Evolutionary conservation across 1,139 yeast genomes (phyloP).

Genomic region (Protomyces lactucae-debilis): DNA sequence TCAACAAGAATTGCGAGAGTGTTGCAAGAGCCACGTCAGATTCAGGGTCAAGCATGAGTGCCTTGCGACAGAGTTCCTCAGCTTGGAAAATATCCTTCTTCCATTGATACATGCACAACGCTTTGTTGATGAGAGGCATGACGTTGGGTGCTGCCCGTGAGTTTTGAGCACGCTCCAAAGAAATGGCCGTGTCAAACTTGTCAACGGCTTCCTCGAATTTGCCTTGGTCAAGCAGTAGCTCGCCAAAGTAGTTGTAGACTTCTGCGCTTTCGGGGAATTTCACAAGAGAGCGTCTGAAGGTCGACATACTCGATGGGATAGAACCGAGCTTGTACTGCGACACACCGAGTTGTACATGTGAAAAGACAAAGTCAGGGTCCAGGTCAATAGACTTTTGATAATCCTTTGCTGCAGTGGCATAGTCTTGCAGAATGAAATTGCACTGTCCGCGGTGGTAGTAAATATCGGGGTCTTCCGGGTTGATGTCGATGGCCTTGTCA

Average conservation of each 20-base stretch:
- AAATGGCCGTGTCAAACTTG: constrained; percentile 82
- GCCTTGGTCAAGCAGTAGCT: constrained; percentile 78
- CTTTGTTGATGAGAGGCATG: constrained; percentile 85
- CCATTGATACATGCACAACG: constrained; percentile 49
- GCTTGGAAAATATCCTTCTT: constrained; percentile 49
- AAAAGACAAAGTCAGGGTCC: constrained; percentile 72
- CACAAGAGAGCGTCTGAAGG: constrained; percentile 68
- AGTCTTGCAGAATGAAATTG: constrained; percentile 72
- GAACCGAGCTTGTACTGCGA: constrained; percentile 79
- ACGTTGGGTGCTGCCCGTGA: constrained; percentile 64
- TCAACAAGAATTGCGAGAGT: constrained; percentile 84
- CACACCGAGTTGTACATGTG: constrained; percentile 91
- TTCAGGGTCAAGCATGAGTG: constrained; percentile 72
- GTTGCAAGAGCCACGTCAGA: constrained; percentile 85
- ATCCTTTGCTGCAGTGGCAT: constrained; percentile 65
- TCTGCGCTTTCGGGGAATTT: constrained; percentile 84
- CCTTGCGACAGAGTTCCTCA: constrained; percentile 63
- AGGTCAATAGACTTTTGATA: constrained; percentile 71
- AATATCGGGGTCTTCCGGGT: constrained; percentile 71
- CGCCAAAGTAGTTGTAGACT: constrained; percentile 93
- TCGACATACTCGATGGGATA: constrained; percentile 54
- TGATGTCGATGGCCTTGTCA: constrained; percentile 62
- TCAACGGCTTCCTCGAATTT: constrained; percentile 66
- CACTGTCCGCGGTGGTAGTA: constrained; percentile 95
- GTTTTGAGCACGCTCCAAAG: constrained; percentile 58